phyloP scores from a whole-genome alignment of 495 filamentous ascomycete species.

The Xeromyces bisporus region DNA sequence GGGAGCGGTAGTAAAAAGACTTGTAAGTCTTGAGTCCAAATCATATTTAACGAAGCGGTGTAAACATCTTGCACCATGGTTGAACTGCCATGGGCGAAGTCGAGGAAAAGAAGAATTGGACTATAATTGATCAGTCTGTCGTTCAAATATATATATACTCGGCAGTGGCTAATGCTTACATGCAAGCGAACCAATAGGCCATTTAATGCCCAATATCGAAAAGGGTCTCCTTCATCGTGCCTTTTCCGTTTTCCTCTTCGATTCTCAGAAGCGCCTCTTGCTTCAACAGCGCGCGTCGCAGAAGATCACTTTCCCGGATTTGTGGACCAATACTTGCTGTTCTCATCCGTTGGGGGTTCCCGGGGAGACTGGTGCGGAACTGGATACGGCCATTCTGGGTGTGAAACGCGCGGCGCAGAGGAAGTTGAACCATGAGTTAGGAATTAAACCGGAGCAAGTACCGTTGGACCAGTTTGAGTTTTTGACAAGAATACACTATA shows the following conservation, averaged over 20 bases:
- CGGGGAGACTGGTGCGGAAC: conserved; percentile 72
- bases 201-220: conserved; percentile 96
- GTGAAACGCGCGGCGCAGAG: conserved; percentile 82
- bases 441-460: conserved; percentile 81
- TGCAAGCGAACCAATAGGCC: conserved; percentile 45
- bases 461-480: conserved; percentile 83
- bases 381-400: conserved; percentile 62
- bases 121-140: background rate
- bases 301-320: conserved; percentile 98
- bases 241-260: conserved; percentile 96
- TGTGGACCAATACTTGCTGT: conserved; percentile 99
- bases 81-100: too few relatives aligned
- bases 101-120: background rate
- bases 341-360: conserved; percentile 89
- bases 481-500: conserved; percentile 94
- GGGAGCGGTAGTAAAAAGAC: conserved; percentile 97
- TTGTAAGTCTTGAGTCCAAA: conserved; percentile 34
- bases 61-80: conserved; percentile 1
- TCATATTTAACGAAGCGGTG: conserved; percentile 3
- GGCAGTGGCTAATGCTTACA: conserved; percentile 4
- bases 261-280: conserved; percentile 69
- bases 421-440: conserved; percentile 87
- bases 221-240: conserved; percentile 89
- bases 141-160: background rate
- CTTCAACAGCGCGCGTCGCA: conserved; percentile 90